A percentile compares a stretch with the other conserved stretches of the same genome.
Evolutionary conservation across 305 asterid species (phyloP).

Genomic region (Solanum hybrid): DNA sequence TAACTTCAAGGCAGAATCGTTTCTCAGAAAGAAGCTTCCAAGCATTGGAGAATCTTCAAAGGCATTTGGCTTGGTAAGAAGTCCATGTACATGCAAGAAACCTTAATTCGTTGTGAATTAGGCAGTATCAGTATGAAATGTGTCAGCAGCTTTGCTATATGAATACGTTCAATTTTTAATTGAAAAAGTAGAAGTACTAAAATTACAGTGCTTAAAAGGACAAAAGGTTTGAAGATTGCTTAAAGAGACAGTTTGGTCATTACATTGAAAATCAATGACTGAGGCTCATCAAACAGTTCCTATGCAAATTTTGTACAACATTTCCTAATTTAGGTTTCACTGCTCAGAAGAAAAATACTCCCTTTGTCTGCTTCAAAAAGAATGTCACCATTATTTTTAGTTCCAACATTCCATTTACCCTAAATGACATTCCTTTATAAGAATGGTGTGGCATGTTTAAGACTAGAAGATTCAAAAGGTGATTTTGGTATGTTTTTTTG

Average conservation of each 20-base stretch:
- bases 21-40: not conserved
- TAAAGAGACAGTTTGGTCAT: not conserved
- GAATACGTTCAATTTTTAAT: not conserved
- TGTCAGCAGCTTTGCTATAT: not conserved
- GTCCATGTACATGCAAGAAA: not conserved
- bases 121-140: not conserved
- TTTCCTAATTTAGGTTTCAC: not conserved
- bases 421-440: not conserved
- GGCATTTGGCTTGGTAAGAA: not conserved
- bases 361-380: not conserved
- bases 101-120: not conserved
- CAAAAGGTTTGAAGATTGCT: not conserved
- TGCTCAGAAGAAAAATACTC: not conserved
- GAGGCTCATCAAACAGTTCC: not conserved
- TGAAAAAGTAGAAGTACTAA: not conserved
- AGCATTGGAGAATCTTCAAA: not conserved
- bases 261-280: not conserved
- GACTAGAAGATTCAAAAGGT: not conserved
- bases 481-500: not conserved
- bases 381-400: not conserved
- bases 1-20: not conserved
- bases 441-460: not conserved
- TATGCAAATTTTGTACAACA: not conserved
- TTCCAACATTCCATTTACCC: not conserved
- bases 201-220: not conserved